Evolutionary conservation across 2,329 filamentous ascomycete species (phyloP), one percentile per base, ranked within the genome.

Genomic region (Simplicillium sp.): DNA sequence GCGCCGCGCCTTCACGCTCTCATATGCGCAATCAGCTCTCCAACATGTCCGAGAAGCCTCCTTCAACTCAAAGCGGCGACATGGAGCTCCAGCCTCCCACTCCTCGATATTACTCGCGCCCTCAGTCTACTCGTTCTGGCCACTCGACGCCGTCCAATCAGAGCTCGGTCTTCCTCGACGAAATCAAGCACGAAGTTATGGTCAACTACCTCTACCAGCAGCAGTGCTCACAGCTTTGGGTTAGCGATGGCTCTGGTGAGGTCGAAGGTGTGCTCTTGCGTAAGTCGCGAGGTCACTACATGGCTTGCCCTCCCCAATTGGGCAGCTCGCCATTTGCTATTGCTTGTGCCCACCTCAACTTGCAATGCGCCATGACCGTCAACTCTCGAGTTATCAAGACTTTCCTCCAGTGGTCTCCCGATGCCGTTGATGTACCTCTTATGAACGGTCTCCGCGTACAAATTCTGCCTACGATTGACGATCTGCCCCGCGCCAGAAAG

Each of bases 141-240:
- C 58, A 58, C 20, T 73, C 70, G 13, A 53, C 52, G 5, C 55
- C 54, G n/a, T 61, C 58, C 13, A 60, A 54, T 17, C 59, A 59
- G 37, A 77, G 70, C 53, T 76, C 73, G 32, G 61, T 71, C 42
- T 71, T 82, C 44, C 59, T 84, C 11, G 80, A 85, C 44, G 82
- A 85, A 46, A 83, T 87, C 60, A 85, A 83, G 60, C 80, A 87
- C 54, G 84, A 88, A 59, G 81, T 88, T 45, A 88, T 88, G 83
- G 82, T 85, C 45, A 87, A 85, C 61, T 87, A 86, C 57, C 67
- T 89, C 18, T 87, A 87, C 60, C 84, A 88, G 58, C 82, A 88
- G 56, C 83, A 87, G 61, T 87, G 82, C 54, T 74, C 76, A 11
- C 75, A 78, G 46, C 70, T 87, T 29, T 88, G 84, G 84, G 78